These are phyloP conservation scores for Sarocladium brachiariae DNA, from an alignment of 2,329 filamentous ascomycete genomes.

Conservation along the genomic window DNA sequence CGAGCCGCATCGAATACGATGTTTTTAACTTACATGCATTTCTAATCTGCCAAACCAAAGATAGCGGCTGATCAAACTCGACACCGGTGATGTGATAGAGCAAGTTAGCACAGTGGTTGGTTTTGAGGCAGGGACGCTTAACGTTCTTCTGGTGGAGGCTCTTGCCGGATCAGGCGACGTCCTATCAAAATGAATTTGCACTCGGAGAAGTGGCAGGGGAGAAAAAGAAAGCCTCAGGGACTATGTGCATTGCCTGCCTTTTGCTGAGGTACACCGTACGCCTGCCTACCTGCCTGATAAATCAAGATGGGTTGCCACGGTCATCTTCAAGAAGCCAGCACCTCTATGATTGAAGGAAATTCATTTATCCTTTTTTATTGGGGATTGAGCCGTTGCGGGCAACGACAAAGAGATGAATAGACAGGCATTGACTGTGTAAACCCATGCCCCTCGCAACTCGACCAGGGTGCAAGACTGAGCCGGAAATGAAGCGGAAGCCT, in stretches of 20 bases:
- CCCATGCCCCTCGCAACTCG: neutral
- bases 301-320: no score
- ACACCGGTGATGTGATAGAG: neutral
- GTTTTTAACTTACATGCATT: neutral
- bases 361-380: no score
- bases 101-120: no score
- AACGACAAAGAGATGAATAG: neutral
- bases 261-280: no score
- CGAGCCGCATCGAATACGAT: neutral
- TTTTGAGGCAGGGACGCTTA: slow-evolving; percentile 4
- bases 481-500: slow-evolving; percentile 4
- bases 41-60: neutral
- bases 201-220: neutral
- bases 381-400: no score
- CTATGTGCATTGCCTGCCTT: no score
- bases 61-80: slow-evolving; percentile 5
- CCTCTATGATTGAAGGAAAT: no score
- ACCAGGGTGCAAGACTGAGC: neutral
- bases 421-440: neutral
- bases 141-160: neutral
- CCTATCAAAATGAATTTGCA: neutral
- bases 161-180: slow-evolving; percentile 1
- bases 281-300: no score
- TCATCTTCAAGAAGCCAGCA: no score
- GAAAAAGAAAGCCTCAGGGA: neutral